Evolutionary conservation across 2,329 filamentous ascomycete genomes (phyloP), one percentile per base, ranked within the genome.

Genomic region (Diplodia mutila): DNA sequence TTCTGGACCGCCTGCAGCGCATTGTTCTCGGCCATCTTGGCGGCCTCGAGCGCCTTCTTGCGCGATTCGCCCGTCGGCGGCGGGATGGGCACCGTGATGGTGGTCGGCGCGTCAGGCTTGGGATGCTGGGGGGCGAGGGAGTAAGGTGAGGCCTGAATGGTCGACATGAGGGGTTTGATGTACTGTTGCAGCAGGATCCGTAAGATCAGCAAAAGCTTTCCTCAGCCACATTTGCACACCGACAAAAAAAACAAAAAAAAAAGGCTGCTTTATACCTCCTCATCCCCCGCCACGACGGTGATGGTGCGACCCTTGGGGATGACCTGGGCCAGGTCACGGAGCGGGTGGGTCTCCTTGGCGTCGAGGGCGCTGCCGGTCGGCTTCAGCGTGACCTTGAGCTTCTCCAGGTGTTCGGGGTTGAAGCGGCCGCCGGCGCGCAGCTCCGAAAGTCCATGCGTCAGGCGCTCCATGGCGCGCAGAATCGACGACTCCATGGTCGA

Each of bases 291-390:
- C 25, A 90, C 75, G n/a, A 91, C 80, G 68, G 86, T 85, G 34
- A 91, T 76, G 71, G 83, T 83, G 66, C 89, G 78, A 12, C 89
- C 88, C 72, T 89, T 88, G 0, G 88, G 87, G 48, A 91, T 81
- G 18, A 91, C 87, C 74, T 90, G 89, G 2, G 89, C 89, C 67
- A 92, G 73, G 73, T 91, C 89, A 11, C 85, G 83, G 61, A 92
- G 72, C 69, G 80, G 83, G 59, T 86, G 82, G 1, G 78, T 85
- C 68, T 73, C 74, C 66, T 73, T 71, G 37, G 73, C 75, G 57
- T 78, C 80, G 18, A 34, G 59, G 18, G 59, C 59, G 67, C 89
- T 64, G 86, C 68, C 54, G 25, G n/a, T 54, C 29, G 42, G 29
- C 67, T 68, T 68, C 27, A 65, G 61, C 61, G 84, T 80, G n/a